phyloP scores from a whole-genome alignment of 441 rosid genomes.

The Adansonia grandidieri region DNA sequence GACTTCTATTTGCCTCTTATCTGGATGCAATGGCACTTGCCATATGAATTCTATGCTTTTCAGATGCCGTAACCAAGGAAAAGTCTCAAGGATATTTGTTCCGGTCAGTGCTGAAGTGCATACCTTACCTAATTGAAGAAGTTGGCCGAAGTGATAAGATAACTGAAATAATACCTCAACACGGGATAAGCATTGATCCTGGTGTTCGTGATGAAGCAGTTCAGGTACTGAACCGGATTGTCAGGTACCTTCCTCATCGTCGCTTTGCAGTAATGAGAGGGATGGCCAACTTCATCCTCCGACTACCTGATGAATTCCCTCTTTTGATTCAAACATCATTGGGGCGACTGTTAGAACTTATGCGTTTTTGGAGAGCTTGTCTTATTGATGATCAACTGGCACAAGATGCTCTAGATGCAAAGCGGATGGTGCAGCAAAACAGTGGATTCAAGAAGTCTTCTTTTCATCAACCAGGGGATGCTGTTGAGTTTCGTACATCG shows the following conservation, averaged over 20 bases:
- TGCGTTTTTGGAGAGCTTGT: slow-evolving; percentile 99
- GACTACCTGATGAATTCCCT: slow-evolving; percentile 98
- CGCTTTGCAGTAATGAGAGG: slow-evolving; percentile 99
- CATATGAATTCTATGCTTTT: slow-evolving; percentile 34
- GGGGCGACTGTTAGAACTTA: slow-evolving; percentile 94
- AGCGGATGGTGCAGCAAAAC: slow-evolving; percentile 52
- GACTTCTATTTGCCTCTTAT: slow-evolving; percentile 5
- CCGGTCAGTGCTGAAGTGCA: slow-evolving; percentile 94
- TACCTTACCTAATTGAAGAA: slow-evolving; percentile 96
- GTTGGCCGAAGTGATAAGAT: slow-evolving; percentile 99
- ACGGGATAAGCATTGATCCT: slow-evolving; percentile 98
- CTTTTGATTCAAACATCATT: slow-evolving; percentile 97
- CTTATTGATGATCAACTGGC: slow-evolving; percentile 73
- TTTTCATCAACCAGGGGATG: slow-evolving; percentile 72
- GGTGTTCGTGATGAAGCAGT: slow-evolving; percentile 99
- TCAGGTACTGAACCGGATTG: slow-evolving; percentile 93
- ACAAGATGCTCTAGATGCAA: slow-evolving; percentile 48
- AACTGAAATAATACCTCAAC: slow-evolving; percentile 98
- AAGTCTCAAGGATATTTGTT: slow-evolving; percentile 97
- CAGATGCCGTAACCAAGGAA: slow-evolving; percentile 98
- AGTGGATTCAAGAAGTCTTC: slow-evolving; percentile 78
- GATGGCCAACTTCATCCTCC: slow-evolving; percentile 93
- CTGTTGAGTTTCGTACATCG: slow-evolving; percentile 83
- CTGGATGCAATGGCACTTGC: slow-evolving; percentile 27
- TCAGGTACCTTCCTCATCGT: slow-evolving; percentile 90